Conservation (phyloP, 202 grass and related monocot species). For the Zizania palustris region DNA sequence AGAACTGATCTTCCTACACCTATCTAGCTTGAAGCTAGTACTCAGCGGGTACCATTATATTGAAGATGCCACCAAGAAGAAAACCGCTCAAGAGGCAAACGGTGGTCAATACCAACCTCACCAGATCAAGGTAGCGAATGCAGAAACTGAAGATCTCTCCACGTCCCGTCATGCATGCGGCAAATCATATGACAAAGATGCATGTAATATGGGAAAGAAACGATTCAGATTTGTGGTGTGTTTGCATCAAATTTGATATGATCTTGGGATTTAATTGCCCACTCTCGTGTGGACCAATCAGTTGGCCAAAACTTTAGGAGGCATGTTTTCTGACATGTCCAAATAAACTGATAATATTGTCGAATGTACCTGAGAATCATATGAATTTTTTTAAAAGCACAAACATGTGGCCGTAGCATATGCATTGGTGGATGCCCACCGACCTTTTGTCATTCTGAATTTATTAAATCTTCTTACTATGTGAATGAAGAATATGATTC, state of each 20-base stretch:
- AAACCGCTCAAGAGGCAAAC: too few species aligned
- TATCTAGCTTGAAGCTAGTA: too few species aligned
- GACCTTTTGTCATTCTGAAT: slow-evolving; percentile 20
- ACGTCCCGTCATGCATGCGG: too few species aligned
- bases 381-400: slow-evolving; percentile 23
- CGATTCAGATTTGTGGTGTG: neutral
- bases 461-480: neutral
- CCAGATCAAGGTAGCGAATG: too few species aligned
- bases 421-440: slow-evolving; percentile 33
- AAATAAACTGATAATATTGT: neutral
- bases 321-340: slow-evolving; percentile 15
- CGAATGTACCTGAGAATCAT: slow-evolving; percentile 40
- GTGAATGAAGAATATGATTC: neutral
- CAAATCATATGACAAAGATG: slow-evolving; percentile 8
- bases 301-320: neutral
- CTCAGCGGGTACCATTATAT: too few species aligned
- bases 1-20: too few species aligned
- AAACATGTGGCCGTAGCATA: slow-evolving; percentile 35
- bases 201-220: neutral
- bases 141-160: too few species aligned
- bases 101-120: too few species aligned
- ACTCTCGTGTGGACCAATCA: slow-evolving; percentile 34
- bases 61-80: too few species aligned
- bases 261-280: slow-evolving; percentile 26
- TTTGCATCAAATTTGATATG: slow-evolving; percentile 1